phyloP scores from a whole-genome alignment of 176 grass and related monocot species.

The Musa schizocarpa region DNA sequence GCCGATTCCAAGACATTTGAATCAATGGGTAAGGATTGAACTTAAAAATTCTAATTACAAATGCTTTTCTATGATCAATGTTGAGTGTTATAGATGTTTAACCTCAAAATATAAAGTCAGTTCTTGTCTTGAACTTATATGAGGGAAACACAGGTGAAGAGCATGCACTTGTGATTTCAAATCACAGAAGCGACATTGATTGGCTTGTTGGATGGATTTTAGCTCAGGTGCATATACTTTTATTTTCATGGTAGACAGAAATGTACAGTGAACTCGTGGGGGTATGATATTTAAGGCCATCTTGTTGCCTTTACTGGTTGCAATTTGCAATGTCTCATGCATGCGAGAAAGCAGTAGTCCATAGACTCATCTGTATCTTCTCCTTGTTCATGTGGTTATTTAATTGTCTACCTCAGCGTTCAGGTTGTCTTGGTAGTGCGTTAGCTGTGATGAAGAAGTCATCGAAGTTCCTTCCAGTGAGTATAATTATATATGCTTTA shows the following conservation, averaged over 20 bases:
- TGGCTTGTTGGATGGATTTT: conserved; percentile 95
- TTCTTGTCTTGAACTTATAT: no score
- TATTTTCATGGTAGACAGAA: not conserved
- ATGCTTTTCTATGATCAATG: no score
- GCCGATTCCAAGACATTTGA: conserved; percentile 49
- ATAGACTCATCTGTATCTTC: not conserved
- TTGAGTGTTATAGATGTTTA: not conserved
- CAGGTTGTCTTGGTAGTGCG: conserved; percentile 81
- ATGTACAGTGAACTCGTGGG: not conserved
- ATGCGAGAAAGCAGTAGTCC: not conserved
- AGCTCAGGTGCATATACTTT: conserved; percentile 49
- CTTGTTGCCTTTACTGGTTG: not conserved
- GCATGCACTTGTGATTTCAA: conserved; percentile 62
- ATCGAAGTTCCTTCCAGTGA: conserved; percentile 80
- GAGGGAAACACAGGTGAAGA: conserved; percentile 49
- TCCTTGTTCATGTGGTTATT: not conserved
- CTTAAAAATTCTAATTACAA: not conserved
- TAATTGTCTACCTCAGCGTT: conserved; percentile 36
- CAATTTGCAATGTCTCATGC: no score
- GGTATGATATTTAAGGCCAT: not conserved
- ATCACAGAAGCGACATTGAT: conserved; percentile 84
- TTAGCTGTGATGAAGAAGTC: conserved; percentile 95
- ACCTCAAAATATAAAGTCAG: not conserved
- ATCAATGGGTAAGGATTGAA: conserved; percentile 45
- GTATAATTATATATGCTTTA: conserved; percentile 8